Percentiles rank a stretch among this genome's conserved stretches.
These are phyloP conservation scores for Debaryomyces tyrocola DNA, from an alignment of 805 yeast species.

Conservation along the genomic window DNA sequence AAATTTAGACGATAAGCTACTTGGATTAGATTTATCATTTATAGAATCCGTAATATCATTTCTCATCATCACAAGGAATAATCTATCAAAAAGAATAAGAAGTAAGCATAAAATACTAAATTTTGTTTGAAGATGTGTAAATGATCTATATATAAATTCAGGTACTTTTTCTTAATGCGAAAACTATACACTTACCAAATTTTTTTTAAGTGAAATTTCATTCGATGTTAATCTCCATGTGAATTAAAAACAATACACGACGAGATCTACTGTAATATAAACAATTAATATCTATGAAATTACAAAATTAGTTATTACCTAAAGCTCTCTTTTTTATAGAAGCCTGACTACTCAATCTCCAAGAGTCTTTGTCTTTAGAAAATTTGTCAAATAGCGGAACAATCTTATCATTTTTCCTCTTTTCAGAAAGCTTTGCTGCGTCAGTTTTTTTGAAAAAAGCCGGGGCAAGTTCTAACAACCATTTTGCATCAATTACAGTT, in stretches of 20 bases:
- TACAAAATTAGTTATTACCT: constrained; percentile 3
- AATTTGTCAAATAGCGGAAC: constrained; percentile 68
- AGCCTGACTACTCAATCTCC: constrained; percentile 65
- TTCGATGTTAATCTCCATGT: no score
- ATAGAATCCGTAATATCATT: constrained; percentile 25
- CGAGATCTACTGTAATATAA: no score
- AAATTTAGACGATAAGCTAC: constrained; percentile 24
- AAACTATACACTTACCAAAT: no score
- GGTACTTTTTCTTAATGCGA: no score
- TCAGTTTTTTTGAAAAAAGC: constrained; percentile 69
- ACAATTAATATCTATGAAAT: background rate
- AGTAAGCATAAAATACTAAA: no score
- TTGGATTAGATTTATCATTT: constrained; percentile 30
- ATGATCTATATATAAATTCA: no score
- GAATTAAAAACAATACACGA: no score
- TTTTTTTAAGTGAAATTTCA: no score
- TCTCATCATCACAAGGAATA: constrained; percentile 13
- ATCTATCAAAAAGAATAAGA: no score
- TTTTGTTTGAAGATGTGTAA: no score
- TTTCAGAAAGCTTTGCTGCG: constrained; percentile 45
- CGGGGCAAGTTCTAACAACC: constrained; percentile 74
- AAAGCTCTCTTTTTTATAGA: constrained; percentile 18
- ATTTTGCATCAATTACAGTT: constrained; percentile 75
- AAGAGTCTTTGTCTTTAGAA: constrained; percentile 61
- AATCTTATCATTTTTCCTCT: constrained; percentile 62